phyloP scores from a whole-genome alignment of 805 yeast genomes.

The Saccharomycodes ludwigii region DNA sequence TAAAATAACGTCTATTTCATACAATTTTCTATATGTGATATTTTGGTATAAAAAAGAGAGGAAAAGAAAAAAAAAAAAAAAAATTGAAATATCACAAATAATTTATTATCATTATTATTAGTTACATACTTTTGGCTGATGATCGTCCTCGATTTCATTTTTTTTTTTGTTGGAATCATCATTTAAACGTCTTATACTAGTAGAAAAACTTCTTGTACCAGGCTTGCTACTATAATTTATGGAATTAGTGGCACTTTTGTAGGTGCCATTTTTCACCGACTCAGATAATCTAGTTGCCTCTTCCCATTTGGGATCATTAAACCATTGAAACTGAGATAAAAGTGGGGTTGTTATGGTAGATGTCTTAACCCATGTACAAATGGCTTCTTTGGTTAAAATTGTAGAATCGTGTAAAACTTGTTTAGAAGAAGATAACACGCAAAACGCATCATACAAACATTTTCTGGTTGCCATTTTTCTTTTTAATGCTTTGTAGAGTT shows the following conservation, averaged over 20 bases:
- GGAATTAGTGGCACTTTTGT: background rate
- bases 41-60: background rate
- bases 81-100: background rate
- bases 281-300: constrained; percentile 16
- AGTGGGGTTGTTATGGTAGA: constrained; percentile 18
- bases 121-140: constrained; percentile 3
- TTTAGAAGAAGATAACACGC: constrained; percentile 13
- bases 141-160: background rate
- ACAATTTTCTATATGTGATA: background rate
- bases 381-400: constrained; percentile 13
- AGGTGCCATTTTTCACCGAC: constrained; percentile 3
- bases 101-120: background rate
- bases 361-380: constrained; percentile 15
- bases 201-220: no score
- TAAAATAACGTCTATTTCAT: background rate
- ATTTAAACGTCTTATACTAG: constrained; percentile 3
- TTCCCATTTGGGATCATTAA: constrained; percentile 22
- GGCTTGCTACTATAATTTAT: background rate
- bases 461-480: constrained; percentile 13
- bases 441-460: constrained; percentile 14
- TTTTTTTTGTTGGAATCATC: background rate
- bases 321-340: constrained; percentile 15
- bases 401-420: constrained; percentile 13
- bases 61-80: background rate
- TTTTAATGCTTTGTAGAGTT: background rate